These are phyloP conservation scores for Xylaria sp. DNA, from an alignment of 2,329 filamentous ascomycete genomes.

Conservation along the genomic window DNA sequence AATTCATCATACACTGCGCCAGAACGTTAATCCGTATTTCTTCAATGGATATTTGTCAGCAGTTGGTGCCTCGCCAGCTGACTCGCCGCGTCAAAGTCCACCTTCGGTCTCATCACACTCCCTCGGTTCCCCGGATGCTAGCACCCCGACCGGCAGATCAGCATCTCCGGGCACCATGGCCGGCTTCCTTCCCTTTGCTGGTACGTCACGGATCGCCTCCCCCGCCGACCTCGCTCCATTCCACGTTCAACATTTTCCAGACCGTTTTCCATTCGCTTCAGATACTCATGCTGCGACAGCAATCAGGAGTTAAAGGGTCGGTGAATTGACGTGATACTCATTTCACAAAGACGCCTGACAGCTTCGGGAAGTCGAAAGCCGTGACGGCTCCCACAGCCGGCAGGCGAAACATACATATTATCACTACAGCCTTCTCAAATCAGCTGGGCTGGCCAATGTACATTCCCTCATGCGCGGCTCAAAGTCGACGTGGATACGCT, in stretches of 20 bases:
- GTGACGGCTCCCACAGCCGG: not conserved
- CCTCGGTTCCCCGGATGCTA: constrained; percentile 39
- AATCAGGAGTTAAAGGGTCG: constrained; percentile 43
- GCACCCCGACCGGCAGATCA: constrained; percentile 42
- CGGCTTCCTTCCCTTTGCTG: constrained; percentile 50
- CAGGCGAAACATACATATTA: not conserved
- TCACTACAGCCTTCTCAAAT: not conserved
- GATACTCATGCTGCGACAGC: constrained; percentile 55
- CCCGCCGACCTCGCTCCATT: constrained; percentile 27
- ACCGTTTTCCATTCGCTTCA: constrained; percentile 53
- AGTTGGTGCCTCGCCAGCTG: constrained; percentile 39
- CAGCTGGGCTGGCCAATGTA: not conserved
- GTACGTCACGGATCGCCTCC: constrained; percentile 36
- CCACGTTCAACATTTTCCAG: constrained; percentile 45
- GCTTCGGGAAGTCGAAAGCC: not conserved
- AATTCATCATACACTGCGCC: constrained; percentile 48
- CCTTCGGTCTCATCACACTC: constrained; percentile 29
- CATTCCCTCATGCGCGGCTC: not conserved
- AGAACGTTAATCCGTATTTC: constrained; percentile 42
- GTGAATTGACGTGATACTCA: not conserved
- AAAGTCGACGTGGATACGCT: constrained; percentile 5
- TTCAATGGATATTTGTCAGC: constrained; percentile 34
- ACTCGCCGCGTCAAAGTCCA: constrained; percentile 37
- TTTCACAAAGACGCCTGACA: not conserved
- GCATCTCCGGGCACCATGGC: constrained; percentile 50